Conservation (phyloP, 306 rosid genomes). For the Cajanus cajan region DNA sequence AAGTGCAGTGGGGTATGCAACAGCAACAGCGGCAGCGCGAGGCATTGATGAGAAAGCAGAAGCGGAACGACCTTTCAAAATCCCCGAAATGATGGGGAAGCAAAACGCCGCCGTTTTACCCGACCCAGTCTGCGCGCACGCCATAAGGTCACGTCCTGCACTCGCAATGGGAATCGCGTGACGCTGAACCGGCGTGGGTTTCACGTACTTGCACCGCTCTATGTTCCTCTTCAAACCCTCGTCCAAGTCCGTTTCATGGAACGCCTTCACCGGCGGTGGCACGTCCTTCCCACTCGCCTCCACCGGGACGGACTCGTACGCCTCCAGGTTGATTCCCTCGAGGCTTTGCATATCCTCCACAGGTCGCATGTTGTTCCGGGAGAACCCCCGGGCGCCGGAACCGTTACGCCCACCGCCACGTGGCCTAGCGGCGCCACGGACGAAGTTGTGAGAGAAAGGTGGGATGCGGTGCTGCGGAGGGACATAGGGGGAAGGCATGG, state of each 20-base stretch:
- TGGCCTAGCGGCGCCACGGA: conserved; percentile 2
- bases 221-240: conserved; percentile 57
- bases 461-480: conserved; percentile 38
- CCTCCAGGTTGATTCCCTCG: conserved; percentile 61
- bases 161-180: conserved; percentile 69
- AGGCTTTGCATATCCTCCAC: background rate
- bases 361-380: background rate
- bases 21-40: conserved; percentile 32
- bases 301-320: conserved; percentile 74
- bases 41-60: background rate
- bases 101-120: conserved; percentile 91
- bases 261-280: conserved; percentile 56
- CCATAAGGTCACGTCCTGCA: conserved; percentile 78
- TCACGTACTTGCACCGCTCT: conserved; percentile 73
- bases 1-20: conserved; percentile 68
- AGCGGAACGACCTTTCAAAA: conserved; percentile 43
- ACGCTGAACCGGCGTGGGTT: conserved; percentile 85
- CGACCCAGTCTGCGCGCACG: conserved; percentile 80
- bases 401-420: conserved; percentile 1
- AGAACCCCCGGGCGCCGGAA: no score
- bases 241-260: conserved; percentile 57
- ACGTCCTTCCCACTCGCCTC: conserved; percentile 69
- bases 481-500: conserved; percentile 21
- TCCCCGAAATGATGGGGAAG: conserved; percentile 70
- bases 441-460: background rate